A percentile compares a stretch with the other conserved stretches of the same genome.
phyloP scores from a whole-genome alignment of 2,329 filamentous ascomycete genomes.

The Fusarium algeriense region DNA sequence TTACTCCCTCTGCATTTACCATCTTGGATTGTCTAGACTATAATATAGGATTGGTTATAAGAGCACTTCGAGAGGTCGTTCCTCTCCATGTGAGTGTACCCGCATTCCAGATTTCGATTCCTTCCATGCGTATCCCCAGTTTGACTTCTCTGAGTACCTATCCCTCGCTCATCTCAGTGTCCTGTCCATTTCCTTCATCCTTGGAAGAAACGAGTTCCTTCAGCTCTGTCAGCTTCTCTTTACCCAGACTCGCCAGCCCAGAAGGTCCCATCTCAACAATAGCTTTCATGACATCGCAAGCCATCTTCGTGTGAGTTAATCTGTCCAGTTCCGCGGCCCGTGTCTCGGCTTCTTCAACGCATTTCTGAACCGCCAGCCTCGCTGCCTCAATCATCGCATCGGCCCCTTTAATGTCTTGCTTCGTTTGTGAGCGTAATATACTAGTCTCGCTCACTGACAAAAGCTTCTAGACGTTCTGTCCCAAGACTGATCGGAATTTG shows the following conservation, averaged over 20 bases:
- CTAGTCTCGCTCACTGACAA: not conserved
- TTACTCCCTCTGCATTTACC: too few species aligned
- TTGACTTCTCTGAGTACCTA: not conserved
- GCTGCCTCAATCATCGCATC: not conserved
- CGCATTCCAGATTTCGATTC: rapidly evolving
- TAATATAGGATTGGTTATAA: too few species aligned
- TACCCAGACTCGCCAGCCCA: too few species aligned
- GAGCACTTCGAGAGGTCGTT: too few species aligned
- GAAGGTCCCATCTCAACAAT: rapidly evolving
- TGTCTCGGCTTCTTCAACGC: not conserved
- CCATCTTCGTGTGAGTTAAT: not conserved
- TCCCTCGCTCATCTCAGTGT: not conserved
- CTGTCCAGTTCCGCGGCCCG: not conserved
- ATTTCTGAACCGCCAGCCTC: not conserved
- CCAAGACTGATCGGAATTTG: not conserved
- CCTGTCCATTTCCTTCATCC: not conserved
- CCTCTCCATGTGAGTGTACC: too few species aligned
- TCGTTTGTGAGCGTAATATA: not conserved
- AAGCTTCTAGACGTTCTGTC: not conserved
- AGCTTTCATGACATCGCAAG: not conserved
- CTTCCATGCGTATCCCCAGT: not conserved
- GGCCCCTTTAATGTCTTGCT: not conserved
- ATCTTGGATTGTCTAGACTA: too few species aligned
- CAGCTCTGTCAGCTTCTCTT: not conserved
- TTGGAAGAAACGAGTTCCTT: not conserved